phyloP scores from a whole-genome alignment of 1,284 basidiomycete genomes.

The Hemileia vastatrix region DNA sequence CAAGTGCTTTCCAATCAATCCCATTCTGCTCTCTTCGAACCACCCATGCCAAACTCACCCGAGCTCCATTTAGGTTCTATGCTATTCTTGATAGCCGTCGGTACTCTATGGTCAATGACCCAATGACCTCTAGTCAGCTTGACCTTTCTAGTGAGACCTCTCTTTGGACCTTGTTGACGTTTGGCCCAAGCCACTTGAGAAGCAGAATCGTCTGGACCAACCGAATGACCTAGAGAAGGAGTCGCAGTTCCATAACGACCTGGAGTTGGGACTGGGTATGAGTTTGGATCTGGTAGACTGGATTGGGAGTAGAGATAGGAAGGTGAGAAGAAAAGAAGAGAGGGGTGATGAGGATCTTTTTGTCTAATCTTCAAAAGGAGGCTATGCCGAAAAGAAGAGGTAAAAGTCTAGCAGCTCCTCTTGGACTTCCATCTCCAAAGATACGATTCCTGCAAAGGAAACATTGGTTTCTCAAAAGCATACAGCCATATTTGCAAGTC shows the following conservation, averaged over 20 bases:
- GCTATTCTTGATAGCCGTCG: conserved; percentile 71
- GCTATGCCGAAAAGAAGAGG: not conserved
- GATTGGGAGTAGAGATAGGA: not conserved
- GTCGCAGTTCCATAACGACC: not conserved
- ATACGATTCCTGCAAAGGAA: too few species aligned
- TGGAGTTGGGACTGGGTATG: not conserved
- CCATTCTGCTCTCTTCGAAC: too few species aligned
- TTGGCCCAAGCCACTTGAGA: too few species aligned
- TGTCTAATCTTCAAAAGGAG: not conserved
- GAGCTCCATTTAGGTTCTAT: conserved; percentile 73
- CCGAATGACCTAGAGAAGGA: not conserved
- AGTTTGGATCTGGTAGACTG: not conserved
- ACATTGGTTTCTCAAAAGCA: too few species aligned
- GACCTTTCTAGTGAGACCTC: conserved; percentile 59
- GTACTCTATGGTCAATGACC: too few species aligned
- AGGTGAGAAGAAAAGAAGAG: not conserved
- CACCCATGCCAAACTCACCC: too few species aligned
- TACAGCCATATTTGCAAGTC: too few species aligned
- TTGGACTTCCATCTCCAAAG: too few species aligned
- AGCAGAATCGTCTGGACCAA: conserved; percentile 1
- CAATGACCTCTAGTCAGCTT: conserved; percentile 67
- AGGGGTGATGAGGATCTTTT: not conserved
- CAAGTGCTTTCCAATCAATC: too few species aligned
- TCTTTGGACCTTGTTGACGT: conserved; percentile 42
- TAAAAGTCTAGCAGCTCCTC: too few species aligned